These are phyloP conservation scores for Pseudohalonectria lignicola DNA, from an alignment of 2,329 filamentous ascomycete species.

Conservation along the genomic window DNA sequence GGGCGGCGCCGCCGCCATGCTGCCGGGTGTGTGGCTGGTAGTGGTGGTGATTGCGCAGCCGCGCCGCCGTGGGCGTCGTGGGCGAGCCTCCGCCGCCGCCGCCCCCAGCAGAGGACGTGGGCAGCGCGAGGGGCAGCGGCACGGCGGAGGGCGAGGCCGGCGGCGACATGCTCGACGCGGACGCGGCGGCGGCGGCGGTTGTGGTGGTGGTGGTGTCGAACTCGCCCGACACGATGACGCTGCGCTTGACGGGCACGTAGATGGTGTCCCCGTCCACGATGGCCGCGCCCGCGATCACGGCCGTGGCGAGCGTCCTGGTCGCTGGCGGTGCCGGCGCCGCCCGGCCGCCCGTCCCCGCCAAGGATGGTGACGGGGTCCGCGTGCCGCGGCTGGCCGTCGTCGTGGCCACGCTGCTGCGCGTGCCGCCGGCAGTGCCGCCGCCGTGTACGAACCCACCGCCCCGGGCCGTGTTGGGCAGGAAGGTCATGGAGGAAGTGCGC, in stretches of 20 bases:
- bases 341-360: too few species aligned
- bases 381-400: not conserved
- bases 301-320: too few species aligned
- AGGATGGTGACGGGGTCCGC: not conserved
- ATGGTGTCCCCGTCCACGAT: conserved; percentile 4
- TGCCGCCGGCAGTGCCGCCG: not conserved
- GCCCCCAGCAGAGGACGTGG: not conserved
- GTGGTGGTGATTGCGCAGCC: not conserved
- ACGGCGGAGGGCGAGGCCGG: not conserved
- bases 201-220: not conserved
- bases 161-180: not conserved
- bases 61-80: not conserved
- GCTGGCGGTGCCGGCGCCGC: too few species aligned
- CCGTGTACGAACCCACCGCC: not conserved
- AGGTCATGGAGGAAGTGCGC: conserved; percentile 1
- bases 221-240: conserved; percentile 2
- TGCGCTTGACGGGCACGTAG: conserved; percentile 3
- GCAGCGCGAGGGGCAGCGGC: not conserved
- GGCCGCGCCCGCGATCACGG: not conserved
- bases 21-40: not conserved
- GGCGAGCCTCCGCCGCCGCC: not conserved
- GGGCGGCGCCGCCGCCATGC: not conserved
- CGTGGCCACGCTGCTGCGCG: not conserved
- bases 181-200: not conserved
- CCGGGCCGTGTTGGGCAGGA: conserved; percentile 1